These are phyloP conservation scores for Solanum clarkiae DNA, from an alignment of 257 asterid species.

Conservation along the genomic window DNA sequence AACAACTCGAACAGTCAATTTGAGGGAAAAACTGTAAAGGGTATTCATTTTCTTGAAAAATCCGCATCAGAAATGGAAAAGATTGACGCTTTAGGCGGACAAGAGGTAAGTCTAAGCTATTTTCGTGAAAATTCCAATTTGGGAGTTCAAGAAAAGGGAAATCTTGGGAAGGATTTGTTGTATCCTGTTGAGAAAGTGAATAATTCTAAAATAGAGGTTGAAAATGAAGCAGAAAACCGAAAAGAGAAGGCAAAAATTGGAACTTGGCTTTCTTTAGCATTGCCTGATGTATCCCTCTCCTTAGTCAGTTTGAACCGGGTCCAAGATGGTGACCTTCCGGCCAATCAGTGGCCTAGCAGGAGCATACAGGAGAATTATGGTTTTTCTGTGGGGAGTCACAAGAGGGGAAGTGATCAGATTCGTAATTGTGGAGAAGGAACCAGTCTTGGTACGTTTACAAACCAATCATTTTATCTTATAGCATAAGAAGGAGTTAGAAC, in stretches of 20 bases:
- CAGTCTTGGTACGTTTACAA: conserved; percentile 43
- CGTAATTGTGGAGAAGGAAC: conserved; percentile 96
- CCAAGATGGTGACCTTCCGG: neutral
- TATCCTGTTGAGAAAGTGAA: conserved; percentile 21
- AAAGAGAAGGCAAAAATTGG: conserved; percentile 11
- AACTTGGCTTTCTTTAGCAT: neutral
- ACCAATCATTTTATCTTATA: neutral
- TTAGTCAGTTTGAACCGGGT: neutral
- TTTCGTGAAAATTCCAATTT: neutral
- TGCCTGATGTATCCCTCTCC: neutral
- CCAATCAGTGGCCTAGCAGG: neutral
- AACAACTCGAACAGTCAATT: too few relatives aligned
- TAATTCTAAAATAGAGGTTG: conserved; percentile 11
- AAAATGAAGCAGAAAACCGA: neutral
- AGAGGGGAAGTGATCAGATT: conserved; percentile 33
- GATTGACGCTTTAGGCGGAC: neutral
- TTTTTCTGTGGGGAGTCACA: conserved; percentile 31
- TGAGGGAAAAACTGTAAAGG: neutral
- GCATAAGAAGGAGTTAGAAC: neutral
- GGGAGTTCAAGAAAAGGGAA: neutral
- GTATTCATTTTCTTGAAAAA: neutral
- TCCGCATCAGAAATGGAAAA: neutral
- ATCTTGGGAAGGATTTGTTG: neutral
- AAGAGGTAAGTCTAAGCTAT: neutral
- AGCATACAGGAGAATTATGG: conserved; percentile 23